phyloP scores from a whole-genome alignment of 495 filamentous ascomycete species.

The Letharia columbiana region DNA sequence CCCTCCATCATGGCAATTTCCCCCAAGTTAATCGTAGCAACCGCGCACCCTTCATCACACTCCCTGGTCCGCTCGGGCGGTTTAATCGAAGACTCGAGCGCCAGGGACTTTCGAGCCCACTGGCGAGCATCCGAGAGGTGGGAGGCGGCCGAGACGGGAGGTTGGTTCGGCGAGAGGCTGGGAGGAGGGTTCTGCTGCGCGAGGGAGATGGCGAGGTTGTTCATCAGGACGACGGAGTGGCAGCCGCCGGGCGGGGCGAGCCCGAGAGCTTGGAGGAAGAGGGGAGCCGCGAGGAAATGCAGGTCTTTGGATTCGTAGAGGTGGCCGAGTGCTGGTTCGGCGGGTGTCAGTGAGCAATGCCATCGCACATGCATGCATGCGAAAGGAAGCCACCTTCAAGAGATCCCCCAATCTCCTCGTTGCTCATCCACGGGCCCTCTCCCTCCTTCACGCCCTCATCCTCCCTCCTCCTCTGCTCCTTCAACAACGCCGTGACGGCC shows the following conservation, averaged over 20 bases:
- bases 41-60: slow-evolving; percentile 78
- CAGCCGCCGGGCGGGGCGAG: slow-evolving; percentile 50
- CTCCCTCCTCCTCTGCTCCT: slow-evolving; percentile 60
- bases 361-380: neutral
- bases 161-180: slow-evolving; percentile 8
- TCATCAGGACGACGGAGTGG: slow-evolving; percentile 61
- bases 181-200: slow-evolving; percentile 21
- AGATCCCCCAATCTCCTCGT: slow-evolving; percentile 61
- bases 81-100: slow-evolving; percentile 46
- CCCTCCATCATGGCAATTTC: slow-evolving; percentile 68
- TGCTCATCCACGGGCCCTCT: slow-evolving; percentile 66
- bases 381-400: slow-evolving; percentile 49
- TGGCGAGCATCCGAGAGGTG: slow-evolving; percentile 38
- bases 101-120: slow-evolving; percentile 71
- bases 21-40: slow-evolving; percentile 77
- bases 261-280: slow-evolving; percentile 75
- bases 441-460: slow-evolving; percentile 52
- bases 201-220: slow-evolving; percentile 24
- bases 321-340: slow-evolving; percentile 49
- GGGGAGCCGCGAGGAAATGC: slow-evolving; percentile 72
- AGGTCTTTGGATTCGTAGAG: slow-evolving; percentile 61
- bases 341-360: neutral
- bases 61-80: slow-evolving; percentile 59
- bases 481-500: slow-evolving; percentile 71
- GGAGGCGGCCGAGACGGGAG: slow-evolving; percentile 12